Base-by-base conservation (phyloP, 1,284 basidiomycete species). In the Marasmius sp. region DNA sequence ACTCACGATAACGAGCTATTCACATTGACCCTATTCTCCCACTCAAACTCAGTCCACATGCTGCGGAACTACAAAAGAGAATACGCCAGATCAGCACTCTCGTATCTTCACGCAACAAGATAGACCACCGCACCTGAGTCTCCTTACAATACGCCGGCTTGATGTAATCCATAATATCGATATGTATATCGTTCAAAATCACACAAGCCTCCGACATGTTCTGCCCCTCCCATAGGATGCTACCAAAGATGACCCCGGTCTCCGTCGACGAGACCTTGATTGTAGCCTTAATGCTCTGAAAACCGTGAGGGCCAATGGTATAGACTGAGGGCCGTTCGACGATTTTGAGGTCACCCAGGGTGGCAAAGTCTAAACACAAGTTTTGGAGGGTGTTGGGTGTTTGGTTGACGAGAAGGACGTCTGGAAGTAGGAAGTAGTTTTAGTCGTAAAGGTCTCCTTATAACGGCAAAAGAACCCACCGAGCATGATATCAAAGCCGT, bases 111-210 rank as follows among this genome's bases (percentile, higher is more conserved):
- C 48, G 54, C 57, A 47, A 43, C 57, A 49, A 64, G 39, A 64
- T 50, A 53, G 51, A 48, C 38, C 20, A 36, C 72, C 83, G 63
- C 71, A 94, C 94, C 85, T 97, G 93, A 37, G 92, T 89, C 75
- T 99, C 97, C 62, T 91, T 97, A 77, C 95, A 97, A 72, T 93
- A 93, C 4, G 95, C 94, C 0, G 97, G 96, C 75, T 97, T 95
- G 81, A 99, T 99, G 77, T 98, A 99, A 76, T 98, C 97, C 93
- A 99, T 97, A 68, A 99, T 98, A 76, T 99, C 97, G 67, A 98
- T 94, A 77, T 98, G 95, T 63, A 98, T 96, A 77, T 98, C 97
- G 75, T 95, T 98, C 70, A 98, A 77, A 55, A 99, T 96, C 43
- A 94, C 95, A 75, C 89, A 94, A 55, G 88, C 88, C 72, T 97